Evolutionary conservation across 345 rosid genomes (phyloP).

Genomic region (Eucalyptus albens): DNA sequence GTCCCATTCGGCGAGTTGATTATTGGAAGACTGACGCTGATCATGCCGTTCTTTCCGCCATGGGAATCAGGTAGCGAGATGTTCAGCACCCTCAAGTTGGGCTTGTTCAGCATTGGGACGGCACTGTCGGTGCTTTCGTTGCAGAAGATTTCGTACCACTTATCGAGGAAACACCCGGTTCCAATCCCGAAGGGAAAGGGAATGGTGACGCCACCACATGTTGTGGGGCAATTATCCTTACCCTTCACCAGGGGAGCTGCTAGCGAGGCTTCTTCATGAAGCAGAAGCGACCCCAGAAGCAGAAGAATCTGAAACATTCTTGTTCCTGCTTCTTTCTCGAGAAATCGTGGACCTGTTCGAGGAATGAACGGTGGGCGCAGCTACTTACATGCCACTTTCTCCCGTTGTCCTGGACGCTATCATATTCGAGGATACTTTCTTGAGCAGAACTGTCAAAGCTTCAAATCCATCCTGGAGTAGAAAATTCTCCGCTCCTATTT

Average conservation of each 20-base stretch:
- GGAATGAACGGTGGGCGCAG: background rate
- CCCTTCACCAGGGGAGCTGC: background rate
- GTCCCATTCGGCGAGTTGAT: background rate
- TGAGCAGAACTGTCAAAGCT: background rate
- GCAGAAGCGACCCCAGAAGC: conserved; percentile 1
- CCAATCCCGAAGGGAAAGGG: background rate
- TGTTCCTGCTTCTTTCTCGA: background rate
- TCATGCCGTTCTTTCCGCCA: background rate
- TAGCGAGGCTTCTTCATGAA: background rate
- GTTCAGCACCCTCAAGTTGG: background rate
- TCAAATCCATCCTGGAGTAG: background rate
- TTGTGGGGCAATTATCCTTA: background rate
- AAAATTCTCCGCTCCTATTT: background rate
- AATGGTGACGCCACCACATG: background rate
- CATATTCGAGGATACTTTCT: background rate
- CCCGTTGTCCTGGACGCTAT: background rate
- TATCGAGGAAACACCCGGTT: background rate
- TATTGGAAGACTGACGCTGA: background rate
- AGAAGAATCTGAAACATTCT: conserved; percentile 20
- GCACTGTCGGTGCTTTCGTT: background rate
- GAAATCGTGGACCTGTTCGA: background rate
- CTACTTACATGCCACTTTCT: background rate
- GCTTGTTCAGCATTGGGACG: background rate
- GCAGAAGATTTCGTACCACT: background rate
- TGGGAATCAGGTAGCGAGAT: background rate